phyloP scores from a whole-genome alignment of 2,329 filamentous ascomycete species.

The Fonsecaea multimorphosa region DNA sequence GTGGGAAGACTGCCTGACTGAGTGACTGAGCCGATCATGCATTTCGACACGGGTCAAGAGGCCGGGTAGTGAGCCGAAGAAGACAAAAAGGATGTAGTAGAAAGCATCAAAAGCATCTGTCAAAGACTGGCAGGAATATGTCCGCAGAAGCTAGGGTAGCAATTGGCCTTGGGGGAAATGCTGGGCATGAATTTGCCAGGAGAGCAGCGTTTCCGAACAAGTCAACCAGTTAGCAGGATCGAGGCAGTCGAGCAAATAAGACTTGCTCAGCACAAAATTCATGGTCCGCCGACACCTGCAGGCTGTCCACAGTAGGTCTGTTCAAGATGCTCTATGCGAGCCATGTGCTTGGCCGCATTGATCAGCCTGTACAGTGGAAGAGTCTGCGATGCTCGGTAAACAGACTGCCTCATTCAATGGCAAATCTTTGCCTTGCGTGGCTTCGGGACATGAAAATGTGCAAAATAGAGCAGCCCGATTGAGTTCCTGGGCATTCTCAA shows the following conservation, averaged over 20 bases:
- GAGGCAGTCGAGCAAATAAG: neutral
- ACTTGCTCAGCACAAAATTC: neutral
- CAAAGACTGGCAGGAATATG: neutral
- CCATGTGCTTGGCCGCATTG: constrained; percentile 3
- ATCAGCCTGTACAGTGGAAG: neutral
- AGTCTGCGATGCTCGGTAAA: neutral
- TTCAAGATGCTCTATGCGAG: constrained; percentile 4
- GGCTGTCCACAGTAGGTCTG: neutral
- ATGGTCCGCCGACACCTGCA: neutral
- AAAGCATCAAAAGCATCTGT: neutral
- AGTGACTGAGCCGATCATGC: neutral
- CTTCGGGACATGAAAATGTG: neutral
- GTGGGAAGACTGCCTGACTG: neutral
- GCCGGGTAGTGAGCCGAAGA: neutral
- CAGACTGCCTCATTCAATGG: neutral
- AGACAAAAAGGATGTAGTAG: neutral
- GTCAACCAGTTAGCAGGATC: neutral
- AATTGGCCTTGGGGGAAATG: neutral
- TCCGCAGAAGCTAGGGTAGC: neutral
- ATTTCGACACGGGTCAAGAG: neutral
- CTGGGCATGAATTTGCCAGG: neutral
- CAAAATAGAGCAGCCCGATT: neutral
- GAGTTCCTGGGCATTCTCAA: neutral
- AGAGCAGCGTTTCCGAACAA: neutral
- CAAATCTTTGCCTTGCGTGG: neutral